Evolutionary conservation across 129 eudicot species (phyloP), one percentile per base, ranked within the genome.

Genomic region (Mikania micrantha): DNA sequence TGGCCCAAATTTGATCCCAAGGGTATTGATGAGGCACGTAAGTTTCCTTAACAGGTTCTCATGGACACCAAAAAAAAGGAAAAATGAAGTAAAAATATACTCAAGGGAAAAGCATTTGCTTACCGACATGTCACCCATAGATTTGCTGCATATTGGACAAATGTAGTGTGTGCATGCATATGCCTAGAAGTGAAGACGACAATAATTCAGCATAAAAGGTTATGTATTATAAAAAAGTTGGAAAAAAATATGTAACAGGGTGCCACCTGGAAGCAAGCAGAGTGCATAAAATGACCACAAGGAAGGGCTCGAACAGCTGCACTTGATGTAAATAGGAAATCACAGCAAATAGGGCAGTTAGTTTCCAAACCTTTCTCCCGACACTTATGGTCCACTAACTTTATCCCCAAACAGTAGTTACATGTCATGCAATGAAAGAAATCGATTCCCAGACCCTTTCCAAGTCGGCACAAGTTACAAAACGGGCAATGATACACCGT

Each of bases 71-170:
- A 53, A 12, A 53, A 27, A 58, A 12, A 27, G 17, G 10, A 29
- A 27, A 41, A 44, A 19, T 24, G 31, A 53, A 10, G 34, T 10
- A 12, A 22, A 53, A 22, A 53, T n/a, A 22, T 22, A 53, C 60
- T 53, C 34, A 67, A 49, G 17, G 74, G 17, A 67, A 54, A 65
- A 35, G 41, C 39, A 64, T 21, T 19, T 60, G n/a, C 95, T 77
- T 83, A 94, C 99, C 88, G 95, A 91, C 99, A 94, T 94, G 66
- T 94, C 99, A 73, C 99, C 99, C 90, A 94, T 81, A 19, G 99
- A 89, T 70, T 94, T 94, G 88, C 99, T 89, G 76, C 99, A 94
- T 34, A 94, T 89, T 72, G 99, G 99, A 70, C 99, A 90, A 50
- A 87, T 79, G 72, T 90, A 90, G 67, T 90, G 95, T 41, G 95